These are phyloP conservation scores for Escovopsis sp. DNA, from an alignment of 2,329 filamentous ascomycete genomes.

Conservation along the genomic window DNA sequence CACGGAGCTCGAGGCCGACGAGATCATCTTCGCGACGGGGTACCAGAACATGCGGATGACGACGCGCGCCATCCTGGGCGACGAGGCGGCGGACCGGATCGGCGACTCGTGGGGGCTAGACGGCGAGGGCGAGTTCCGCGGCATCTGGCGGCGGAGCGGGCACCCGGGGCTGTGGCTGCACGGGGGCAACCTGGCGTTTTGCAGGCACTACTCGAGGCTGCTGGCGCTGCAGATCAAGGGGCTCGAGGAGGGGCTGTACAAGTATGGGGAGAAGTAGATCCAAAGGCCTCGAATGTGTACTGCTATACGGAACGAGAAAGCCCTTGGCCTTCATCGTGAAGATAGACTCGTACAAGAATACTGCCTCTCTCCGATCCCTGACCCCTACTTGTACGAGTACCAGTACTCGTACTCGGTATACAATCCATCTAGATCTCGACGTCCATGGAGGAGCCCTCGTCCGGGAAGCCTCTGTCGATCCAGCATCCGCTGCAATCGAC, in stretches of 20 bases:
- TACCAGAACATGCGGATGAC: slow-evolving; percentile 55
- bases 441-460: too few relatives aligned
- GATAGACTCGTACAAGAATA: too few relatives aligned
- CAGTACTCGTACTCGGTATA: too few relatives aligned
- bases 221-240: slow-evolving; percentile 38
- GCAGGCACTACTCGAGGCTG: slow-evolving; percentile 41
- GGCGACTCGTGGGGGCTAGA: slow-evolving; percentile 49
- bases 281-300: too few relatives aligned
- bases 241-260: slow-evolving; percentile 21
- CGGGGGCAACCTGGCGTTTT: slow-evolving; percentile 48
- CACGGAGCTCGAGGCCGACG: slow-evolving; percentile 39
- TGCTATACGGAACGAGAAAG: not conserved
- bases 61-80: slow-evolving; percentile 45
- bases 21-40: slow-evolving; percentile 48
- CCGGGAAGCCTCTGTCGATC: too few relatives aligned
- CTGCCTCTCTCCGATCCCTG: too few relatives aligned
- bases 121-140: slow-evolving; percentile 37
- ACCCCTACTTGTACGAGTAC: too few relatives aligned
- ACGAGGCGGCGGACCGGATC: slow-evolving; percentile 41
- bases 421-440: too few relatives aligned
- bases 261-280: slow-evolving; percentile 17
- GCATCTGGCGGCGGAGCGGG: slow-evolving; percentile 43
- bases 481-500: too few relatives aligned
- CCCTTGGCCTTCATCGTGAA: too few relatives aligned
- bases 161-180: slow-evolving; percentile 53